A percentile compares a stretch with the other conserved stretches of the same genome.
These are phyloP conservation scores for Cenchrus fungigraminus DNA, from an alignment of 176 grass and related monocot genomes.

Conservation along the genomic window DNA sequence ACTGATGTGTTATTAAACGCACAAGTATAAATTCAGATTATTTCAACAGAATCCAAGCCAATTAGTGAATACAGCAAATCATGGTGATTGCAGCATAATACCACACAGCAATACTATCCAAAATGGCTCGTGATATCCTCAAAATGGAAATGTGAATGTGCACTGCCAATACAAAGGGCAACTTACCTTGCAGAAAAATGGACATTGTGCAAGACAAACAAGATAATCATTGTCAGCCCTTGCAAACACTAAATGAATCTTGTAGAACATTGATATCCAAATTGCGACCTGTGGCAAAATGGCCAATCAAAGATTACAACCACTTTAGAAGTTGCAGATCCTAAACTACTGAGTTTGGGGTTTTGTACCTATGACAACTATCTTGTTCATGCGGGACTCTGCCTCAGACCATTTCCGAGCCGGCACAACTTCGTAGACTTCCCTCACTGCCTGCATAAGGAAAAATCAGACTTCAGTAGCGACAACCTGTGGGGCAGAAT, in stretches of 20 bases:
- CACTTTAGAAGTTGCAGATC: conserved; percentile 3
- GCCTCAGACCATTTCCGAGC: conserved; percentile 70
- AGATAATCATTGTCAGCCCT: conserved; percentile 14
- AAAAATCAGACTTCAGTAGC: conserved; percentile 29
- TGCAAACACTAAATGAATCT: conserved; percentile 78
- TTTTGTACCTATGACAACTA: conserved; percentile 86
- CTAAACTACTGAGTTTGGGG: conserved; percentile 22
- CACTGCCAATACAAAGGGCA: not conserved
- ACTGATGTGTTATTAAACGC: not conserved
- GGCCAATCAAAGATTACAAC: conserved; percentile 20
- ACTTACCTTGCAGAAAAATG: conserved; percentile 13
- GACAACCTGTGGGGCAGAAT: not conserved
- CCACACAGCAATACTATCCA: not conserved
- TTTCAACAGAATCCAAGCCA: not conserved
- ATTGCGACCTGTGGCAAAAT: conserved; percentile 67
- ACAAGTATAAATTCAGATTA: not conserved
- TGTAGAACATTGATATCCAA: conserved; percentile 68
- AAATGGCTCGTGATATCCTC: not conserved
- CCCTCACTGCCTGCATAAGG: conserved; percentile 87
- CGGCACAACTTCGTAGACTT: conserved; percentile 87
- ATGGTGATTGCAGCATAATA: not conserved
- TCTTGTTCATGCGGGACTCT: conserved; percentile 74
- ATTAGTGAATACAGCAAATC: not conserved
- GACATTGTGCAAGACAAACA: not conserved
- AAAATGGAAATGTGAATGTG: not conserved